Conservation (phyloP, 176 grass and related monocot species). For the Phoenix roebelenii region DNA sequence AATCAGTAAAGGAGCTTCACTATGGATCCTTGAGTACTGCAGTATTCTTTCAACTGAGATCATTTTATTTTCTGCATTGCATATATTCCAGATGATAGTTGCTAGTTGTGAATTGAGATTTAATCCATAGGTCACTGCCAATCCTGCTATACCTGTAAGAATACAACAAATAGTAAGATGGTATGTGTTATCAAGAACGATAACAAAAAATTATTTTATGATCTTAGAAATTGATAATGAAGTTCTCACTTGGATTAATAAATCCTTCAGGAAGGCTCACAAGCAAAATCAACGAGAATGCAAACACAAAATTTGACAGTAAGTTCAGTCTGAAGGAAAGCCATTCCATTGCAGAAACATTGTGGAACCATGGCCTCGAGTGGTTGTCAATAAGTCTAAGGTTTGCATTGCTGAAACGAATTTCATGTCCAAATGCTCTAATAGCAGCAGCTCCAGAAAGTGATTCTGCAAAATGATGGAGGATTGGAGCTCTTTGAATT, state of each 20-base stretch:
- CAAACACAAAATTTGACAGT: conserved; percentile 87
- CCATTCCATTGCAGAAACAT: conserved; percentile 73
- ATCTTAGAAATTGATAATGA: too few species aligned
- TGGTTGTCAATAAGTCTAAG: conserved; percentile 57
- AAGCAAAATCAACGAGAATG: conserved; percentile 76
- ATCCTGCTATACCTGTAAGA: conserved; percentile 80
- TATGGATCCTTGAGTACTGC: conserved; percentile 79
- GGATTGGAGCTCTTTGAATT: conserved; percentile 93
- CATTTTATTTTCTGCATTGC: conserved; percentile 96
- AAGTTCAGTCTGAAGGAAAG: conserved; percentile 86
- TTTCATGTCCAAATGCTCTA: conserved; percentile 77
- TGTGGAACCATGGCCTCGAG: conserved; percentile 90
- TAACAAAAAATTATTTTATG: too few species aligned
- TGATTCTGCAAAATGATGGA: conserved; percentile 91
- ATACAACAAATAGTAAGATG: conserved; percentile 15
- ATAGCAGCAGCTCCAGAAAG: conserved; percentile 80
- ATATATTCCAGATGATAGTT: conserved; percentile 85
- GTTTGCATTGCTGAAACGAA: conserved; percentile 77
- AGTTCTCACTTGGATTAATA: conserved; percentile 84
- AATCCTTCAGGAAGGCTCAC: conserved; percentile 95
- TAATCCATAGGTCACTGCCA: conserved; percentile 89
- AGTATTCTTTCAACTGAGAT: conserved; percentile 97
- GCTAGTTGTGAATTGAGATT: conserved; percentile 80
- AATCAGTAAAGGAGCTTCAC: conserved; percentile 80
- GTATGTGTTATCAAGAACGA: too few species aligned